phyloP scores from a whole-genome alignment of 768 basidiomycete genomes.

The Pisolithus orientalis region DNA sequence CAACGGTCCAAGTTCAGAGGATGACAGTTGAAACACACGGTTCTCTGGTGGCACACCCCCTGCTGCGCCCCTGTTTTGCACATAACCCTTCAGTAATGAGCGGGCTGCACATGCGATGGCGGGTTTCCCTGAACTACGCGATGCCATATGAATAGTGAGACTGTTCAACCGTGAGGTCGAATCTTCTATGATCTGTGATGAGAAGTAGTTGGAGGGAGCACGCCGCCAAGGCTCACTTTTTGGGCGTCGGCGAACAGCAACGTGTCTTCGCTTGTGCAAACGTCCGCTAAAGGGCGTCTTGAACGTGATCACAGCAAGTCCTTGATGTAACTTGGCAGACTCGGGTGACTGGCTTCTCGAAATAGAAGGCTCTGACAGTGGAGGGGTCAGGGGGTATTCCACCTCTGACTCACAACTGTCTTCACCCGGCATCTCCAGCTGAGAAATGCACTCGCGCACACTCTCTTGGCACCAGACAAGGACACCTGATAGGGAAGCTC shows the following conservation, averaged over 20 bases:
- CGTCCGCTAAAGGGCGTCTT: constrained; percentile 6
- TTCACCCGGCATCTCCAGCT: constrained; percentile 13
- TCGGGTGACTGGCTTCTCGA: constrained; percentile 59
- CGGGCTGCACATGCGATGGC: constrained; percentile 53
- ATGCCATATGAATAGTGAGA: constrained; percentile 50
- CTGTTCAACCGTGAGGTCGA: constrained; percentile 10
- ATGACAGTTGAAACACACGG: constrained; percentile 31
- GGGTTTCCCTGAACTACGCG: constrained; percentile 57
- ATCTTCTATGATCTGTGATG: constrained; percentile 9
- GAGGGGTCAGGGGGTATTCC: constrained; percentile 74
- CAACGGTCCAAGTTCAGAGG: constrained; percentile 40
- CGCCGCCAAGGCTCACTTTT: constrained; percentile 14
- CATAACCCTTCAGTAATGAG: constrained; percentile 31
- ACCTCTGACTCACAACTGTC: constrained; percentile 48
- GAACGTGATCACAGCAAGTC: constrained; percentile 16
- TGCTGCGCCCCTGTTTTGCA: constrained; percentile 1
- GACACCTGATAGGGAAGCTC: constrained; percentile 28
- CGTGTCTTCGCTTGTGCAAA: constrained; percentile 17
- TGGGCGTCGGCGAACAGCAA: constrained; percentile 18
- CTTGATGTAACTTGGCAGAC: constrained; percentile 2
- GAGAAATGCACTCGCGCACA: constrained; percentile 35
- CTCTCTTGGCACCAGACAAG: constrained; percentile 34
- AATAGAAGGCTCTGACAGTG: constrained; percentile 63
- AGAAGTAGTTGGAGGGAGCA: constrained; percentile 3
- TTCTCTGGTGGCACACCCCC: not conserved